These are phyloP conservation scores for Polytrichum formosum DNA, from an alignment of 225 moss, liverwort and hornwort species.

Conservation along the genomic window DNA sequence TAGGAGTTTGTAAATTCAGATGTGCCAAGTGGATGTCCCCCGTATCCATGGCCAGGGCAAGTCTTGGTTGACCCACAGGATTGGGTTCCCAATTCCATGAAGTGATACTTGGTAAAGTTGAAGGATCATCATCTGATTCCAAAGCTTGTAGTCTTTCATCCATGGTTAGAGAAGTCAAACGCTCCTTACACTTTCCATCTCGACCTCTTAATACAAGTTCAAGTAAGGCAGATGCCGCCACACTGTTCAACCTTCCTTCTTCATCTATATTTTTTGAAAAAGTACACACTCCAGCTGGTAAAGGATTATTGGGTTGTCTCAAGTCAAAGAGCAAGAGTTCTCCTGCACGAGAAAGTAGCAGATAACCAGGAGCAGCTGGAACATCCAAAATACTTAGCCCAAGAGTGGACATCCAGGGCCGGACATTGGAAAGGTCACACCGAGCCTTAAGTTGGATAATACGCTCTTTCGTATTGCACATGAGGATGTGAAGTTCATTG, in stretches of 20 bases:
- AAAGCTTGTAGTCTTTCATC: conserved; percentile 23
- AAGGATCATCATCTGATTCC: conserved; percentile 32
- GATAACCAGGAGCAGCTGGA: conserved; percentile 79
- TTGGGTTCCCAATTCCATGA: conserved; percentile 98
- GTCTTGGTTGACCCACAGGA: conserved; percentile 54
- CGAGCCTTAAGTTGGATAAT: conserved; percentile 53
- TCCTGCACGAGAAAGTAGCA: conserved; percentile 76
- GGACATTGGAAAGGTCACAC: conserved; percentile 48
- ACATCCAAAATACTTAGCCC: conserved; percentile 73
- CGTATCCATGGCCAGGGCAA: conserved; percentile 87
- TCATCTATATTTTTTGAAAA: conserved; percentile 54
- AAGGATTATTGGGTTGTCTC: conserved; percentile 54
- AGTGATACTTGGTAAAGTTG: conserved; percentile 47
- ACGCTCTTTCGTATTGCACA: conserved; percentile 65
- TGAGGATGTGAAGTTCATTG: conserved; percentile 71
- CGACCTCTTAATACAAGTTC: conserved; percentile 66
- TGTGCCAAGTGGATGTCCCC: conserved; percentile 82
- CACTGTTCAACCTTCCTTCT: conserved; percentile 79
- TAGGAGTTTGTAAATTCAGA: conserved; percentile 42
- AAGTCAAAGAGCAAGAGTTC: conserved; percentile 84
- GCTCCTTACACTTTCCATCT: conserved; percentile 53
- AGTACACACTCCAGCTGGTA: conserved; percentile 41
- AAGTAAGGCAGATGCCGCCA: conserved; percentile 93
- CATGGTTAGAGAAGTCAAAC: conserved; percentile 22
- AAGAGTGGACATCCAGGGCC: conserved; percentile 38